Evolutionary conservation across 192 early-diverging fungal species (phyloP).

Genomic region (Phlyctochytrium arcticum): DNA sequence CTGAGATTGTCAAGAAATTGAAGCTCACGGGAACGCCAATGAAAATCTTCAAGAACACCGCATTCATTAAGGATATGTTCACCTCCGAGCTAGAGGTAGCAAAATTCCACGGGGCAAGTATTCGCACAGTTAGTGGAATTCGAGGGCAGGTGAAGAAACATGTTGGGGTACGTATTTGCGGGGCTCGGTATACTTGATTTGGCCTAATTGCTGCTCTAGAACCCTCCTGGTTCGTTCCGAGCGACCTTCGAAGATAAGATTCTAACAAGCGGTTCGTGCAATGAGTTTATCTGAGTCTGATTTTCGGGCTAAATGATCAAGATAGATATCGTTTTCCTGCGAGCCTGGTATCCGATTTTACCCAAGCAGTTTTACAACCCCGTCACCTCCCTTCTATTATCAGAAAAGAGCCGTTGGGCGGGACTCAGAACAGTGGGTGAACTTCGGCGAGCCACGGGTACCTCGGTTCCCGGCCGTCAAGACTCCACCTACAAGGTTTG

Average conservation of each 20-base stretch:
- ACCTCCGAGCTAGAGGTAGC: slow-evolving; percentile 92
- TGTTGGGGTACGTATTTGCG: slow-evolving; percentile 45
- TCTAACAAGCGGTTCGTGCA: slow-evolving; percentile 73
- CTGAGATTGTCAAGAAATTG: slow-evolving; percentile 98
- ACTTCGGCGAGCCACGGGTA: slow-evolving; percentile 65
- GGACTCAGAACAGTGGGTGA: slow-evolving; percentile 87
- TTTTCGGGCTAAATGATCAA: background rate
- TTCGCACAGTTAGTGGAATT: slow-evolving; percentile 95
- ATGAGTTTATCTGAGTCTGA: background rate
- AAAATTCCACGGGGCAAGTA: slow-evolving; percentile 95
- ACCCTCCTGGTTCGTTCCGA: slow-evolving; percentile 86
- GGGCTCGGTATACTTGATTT: background rate
- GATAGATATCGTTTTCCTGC: slow-evolving; percentile 91
- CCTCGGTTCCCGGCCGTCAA: slow-evolving; percentile 65
- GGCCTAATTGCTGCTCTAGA: slow-evolving; percentile 35
- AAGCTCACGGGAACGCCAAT: slow-evolving; percentile 93
- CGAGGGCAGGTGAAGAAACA: slow-evolving; percentile 97
- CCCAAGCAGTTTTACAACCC: slow-evolving; percentile 97
- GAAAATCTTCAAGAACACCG: slow-evolving; percentile 97
- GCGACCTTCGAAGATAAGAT: slow-evolving; percentile 99
- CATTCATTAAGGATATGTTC: slow-evolving; percentile 98
- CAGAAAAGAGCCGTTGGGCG: slow-evolving; percentile 72
- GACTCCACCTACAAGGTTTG: slow-evolving; percentile 84
- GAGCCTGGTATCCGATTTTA: slow-evolving; percentile 95
- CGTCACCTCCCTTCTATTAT: slow-evolving; percentile 84